Evolutionary conservation across 129 eudicot genomes (phyloP), one percentile per base, ranked within the genome.

Genomic region (Scalesia atractyloides): DNA sequence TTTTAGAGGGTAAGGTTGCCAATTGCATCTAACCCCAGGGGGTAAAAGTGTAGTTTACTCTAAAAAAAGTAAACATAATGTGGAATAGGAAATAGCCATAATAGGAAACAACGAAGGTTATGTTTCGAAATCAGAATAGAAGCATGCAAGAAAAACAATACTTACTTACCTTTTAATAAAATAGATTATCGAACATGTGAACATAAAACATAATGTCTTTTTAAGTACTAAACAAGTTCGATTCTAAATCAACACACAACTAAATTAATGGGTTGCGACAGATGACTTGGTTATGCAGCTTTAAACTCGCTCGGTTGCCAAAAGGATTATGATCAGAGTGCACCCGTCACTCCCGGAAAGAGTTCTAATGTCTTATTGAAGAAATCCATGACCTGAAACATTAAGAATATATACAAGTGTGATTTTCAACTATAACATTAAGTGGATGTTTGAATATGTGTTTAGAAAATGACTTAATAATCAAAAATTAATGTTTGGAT

Each of bases 361-460:
- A 94, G 97, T 76, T 94, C 89, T 57, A 90, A 86, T 83, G 90
- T 86, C 81, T 88, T 94, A 62, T 82, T 86, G 85, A 94, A 90
- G 13, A 94, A 97, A 75, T 87, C 96, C 98, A 94, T 94, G 41
- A 94, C 96, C 98, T 94, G 89, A 69, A 59, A 52, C 52, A 75
- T 36, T 15, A 53, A 66, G 19, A 65, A 51, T 34, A 59, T 22
- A 33, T 51, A 4, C 3, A 48, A 17, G 9, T 18, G 26, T 53
- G 4, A 18, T n/a, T 52, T 52, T 52, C 58, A 52, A 16, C 20
- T 17, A 2, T 7, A 52, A 16, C 58, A 17, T 17, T 3, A 30
- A 30, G 48, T 69, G 49, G 17, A 30, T 30, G 34, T 30, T 30
- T 2, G 34, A 4, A 30, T 30, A 3, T 30, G 4, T 0, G 34